Base-by-base conservation (phyloP, 768 basidiomycete genomes). In the Tricholoma hemisulphureum region DNA sequence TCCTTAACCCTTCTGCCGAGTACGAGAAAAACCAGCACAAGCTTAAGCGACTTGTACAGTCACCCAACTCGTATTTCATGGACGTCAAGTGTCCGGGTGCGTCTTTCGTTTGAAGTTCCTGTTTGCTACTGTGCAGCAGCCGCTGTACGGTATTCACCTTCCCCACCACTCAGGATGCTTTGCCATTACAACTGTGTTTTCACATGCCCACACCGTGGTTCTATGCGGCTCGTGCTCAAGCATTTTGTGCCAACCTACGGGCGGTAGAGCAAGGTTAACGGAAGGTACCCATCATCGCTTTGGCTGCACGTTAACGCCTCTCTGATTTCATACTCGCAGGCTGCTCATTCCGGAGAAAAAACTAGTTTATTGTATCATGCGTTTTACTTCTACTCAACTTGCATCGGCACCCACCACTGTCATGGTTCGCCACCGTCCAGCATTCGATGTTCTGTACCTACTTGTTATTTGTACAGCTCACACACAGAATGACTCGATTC, bases 1-100 rank as follows among this genome's bases (percentile, higher is more conserved):
- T 99, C 75, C 89, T 98, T 75, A 92, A 98, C 87, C 96, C 94
- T 67, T 89, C 93, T 59, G 76, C 84, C 65, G 91, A 93, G 73
- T 76, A 85, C 67, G 91, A 96, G 80, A 87, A 80, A 76, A 87
- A 82, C 75, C 88, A 86, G 75, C 96, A 98, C 90, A 98, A 98
- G 84, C 91, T 98, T 76, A 98, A 99, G 86, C 89, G 95, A 74
- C 88, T 98, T 68, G 97, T 99, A 67, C 97, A 98, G 79, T 89
- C 89, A 53, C 97, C 97, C 63, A 94, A 98, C 80, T 98, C 96
- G 32, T 98, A 93, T 80, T 98, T 98, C 80, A 98, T 99, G 97
- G 97, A 99, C 70, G 95, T 98, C 68, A 99, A 98, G 78, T 98
- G 96, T 80, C 88, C 96, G 67, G 95, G 93, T 93, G 60, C 58